Base-by-base conservation (phyloP, 345 rosid species). In the Gynandropsis gynandra region DNA sequence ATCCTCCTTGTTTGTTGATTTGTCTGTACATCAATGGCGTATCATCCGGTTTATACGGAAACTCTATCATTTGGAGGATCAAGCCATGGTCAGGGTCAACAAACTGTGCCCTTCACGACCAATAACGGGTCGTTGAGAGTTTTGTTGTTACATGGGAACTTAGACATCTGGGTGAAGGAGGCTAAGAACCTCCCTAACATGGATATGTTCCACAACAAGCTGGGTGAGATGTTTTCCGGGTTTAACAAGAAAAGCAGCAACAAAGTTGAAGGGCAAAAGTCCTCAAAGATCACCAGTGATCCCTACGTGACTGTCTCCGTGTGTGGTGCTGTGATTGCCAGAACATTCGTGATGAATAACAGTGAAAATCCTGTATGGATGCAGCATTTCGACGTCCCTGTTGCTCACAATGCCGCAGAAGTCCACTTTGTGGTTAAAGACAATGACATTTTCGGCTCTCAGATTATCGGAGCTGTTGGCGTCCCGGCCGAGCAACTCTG, bases 171-270 rank as follows among this genome's bases (percentile, higher is more conserved):
- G 86, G 83, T 89, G 58, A 80, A 75, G 67, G 82, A 79, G 52
- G 98, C 96, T 60, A 78, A 77, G 34, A 79, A 80, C 66, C 87
- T 90, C 20, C 98, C 98, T 4, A 90, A 90, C 68, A 71, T 86
- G 85, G 98, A 90, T 62, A 67, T 76, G 59, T 75, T 89, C 52
- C 98, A 86, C 55, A 78, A 74, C 61, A 76, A 55, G 44, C 53
- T 89, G 4, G 86, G 79, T 13, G 95, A 80, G 42, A 33, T 83
- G 72, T 63, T 86, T 6, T 82, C 81, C 13, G 72, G 58, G 17
- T 52, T 89, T 0, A 39, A 47, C 1, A 61, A 69, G 29, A 89
- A 61, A 62, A 59, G 72, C 41, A 58, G 67, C 53, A 63, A 35
- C 29, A 89, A 89, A 74, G 66, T 61, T 8, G 90, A 80, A 51